phyloP scores from a whole-genome alignment of 2,329 filamentous ascomycete genomes.

The Botrytis medusae region DNA sequence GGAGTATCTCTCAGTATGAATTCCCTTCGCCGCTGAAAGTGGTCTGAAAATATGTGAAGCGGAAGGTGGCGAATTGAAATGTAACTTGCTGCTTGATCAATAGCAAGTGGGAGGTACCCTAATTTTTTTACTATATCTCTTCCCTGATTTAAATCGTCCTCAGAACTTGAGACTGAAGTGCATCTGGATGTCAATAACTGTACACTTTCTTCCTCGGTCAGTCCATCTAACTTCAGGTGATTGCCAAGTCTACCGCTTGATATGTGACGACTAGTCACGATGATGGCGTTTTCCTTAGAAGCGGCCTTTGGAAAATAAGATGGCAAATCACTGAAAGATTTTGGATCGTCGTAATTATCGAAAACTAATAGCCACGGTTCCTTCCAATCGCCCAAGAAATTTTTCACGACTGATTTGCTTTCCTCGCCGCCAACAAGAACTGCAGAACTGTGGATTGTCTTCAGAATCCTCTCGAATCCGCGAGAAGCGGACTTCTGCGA shows the following conservation, averaged over 20 bases:
- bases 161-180: neutral
- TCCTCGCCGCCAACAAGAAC: constrained; percentile 4
- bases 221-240: neutral
- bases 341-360: constrained; percentile 32
- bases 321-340: constrained; percentile 17
- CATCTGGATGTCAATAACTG: constrained; percentile 17
- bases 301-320: constrained; percentile 9
- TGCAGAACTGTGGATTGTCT: constrained; percentile 17
- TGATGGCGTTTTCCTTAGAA: constrained; percentile 1
- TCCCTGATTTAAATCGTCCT: constrained; percentile 5
- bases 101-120: constrained; percentile 32
- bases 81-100: constrained; percentile 34
- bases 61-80: constrained; percentile 26
- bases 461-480: constrained; percentile 26
- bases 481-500: constrained; percentile 20
- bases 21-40: constrained; percentile 23
- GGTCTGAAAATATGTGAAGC: constrained; percentile 24
- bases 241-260: constrained; percentile 19
- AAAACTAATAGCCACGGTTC: constrained; percentile 31
- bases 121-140: constrained; percentile 22
- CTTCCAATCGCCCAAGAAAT: constrained; percentile 18
- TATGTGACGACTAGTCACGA: constrained; percentile 26
- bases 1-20: constrained; percentile 24
- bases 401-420: constrained; percentile 17
- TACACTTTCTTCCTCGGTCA: constrained; percentile 23